These are phyloP conservation scores for Fusarium heterosporum DNA, from an alignment of 2,329 filamentous ascomycete genomes.

Conservation along the genomic window DNA sequence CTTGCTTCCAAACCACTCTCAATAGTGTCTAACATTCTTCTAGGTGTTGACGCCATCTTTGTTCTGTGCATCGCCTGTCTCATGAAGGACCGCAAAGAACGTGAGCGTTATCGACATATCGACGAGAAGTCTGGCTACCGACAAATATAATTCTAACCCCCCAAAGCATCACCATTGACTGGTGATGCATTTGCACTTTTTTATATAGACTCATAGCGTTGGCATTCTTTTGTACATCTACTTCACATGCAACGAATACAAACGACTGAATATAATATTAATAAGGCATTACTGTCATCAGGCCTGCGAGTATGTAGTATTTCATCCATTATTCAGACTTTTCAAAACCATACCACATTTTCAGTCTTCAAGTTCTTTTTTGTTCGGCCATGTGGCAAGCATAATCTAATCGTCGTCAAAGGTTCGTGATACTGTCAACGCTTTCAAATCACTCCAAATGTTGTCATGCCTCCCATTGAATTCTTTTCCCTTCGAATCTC, in stretches of 20 bases:
- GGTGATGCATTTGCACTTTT: background rate
- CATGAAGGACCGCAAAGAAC: slow-evolving; percentile 83
- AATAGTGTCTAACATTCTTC: slow-evolving; percentile 5
- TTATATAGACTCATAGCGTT: slow-evolving; percentile 13
- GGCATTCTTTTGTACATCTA: slow-evolving; percentile 18
- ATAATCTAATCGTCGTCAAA: slow-evolving; percentile 9
- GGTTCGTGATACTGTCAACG: slow-evolving; percentile 14
- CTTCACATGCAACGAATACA: slow-evolving; percentile 29
- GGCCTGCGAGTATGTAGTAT: background rate
- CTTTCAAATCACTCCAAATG: slow-evolving; percentile 41
- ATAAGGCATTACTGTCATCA: slow-evolving; percentile 21
- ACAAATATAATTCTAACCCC: slow-evolving; percentile 54
- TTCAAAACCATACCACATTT: background rate
- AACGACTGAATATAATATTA: slow-evolving; percentile 30
- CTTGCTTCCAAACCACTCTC: background rate
- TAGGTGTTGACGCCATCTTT: slow-evolving; percentile 73
- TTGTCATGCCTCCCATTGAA: slow-evolving; percentile 45
- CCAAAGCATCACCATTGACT: slow-evolving; percentile 13
- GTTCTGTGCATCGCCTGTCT: slow-evolving; percentile 79
- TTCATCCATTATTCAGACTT: background rate
- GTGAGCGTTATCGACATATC: slow-evolving; percentile 81
- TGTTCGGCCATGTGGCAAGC: background rate
- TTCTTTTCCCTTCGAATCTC: slow-evolving; percentile 48
- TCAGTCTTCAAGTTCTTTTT: slow-evolving; percentile 8
- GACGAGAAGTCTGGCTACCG: slow-evolving; percentile 78